Conservation (phyloP, 352 stramenopile genomes). For the Globisporangium nagaii region DNA sequence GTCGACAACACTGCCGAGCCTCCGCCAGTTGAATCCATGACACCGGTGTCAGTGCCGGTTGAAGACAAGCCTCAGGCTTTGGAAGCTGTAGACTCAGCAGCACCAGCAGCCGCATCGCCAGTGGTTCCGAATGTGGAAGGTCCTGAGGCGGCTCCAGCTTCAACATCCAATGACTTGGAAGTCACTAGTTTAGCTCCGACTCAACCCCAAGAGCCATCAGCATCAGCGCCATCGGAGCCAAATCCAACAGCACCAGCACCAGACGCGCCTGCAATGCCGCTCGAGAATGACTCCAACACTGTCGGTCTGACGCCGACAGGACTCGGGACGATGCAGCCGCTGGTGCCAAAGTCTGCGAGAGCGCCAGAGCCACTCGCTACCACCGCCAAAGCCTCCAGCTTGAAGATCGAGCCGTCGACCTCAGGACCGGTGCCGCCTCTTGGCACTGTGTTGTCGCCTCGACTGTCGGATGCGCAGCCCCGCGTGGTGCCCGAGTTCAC, state of each 20-base stretch:
- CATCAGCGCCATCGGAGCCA: background rate
- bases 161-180: too few relatives aligned
- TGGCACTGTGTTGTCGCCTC: background rate
- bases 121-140: background rate
- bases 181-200: too few relatives aligned
- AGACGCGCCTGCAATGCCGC: too few relatives aligned
- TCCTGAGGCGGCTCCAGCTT: background rate
- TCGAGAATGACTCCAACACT: background rate
- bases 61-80: background rate
- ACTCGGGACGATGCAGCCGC: background rate
- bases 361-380: background rate
- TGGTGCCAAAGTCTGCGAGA: background rate
- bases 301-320: background rate
- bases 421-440: background rate
- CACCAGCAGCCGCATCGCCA: background rate
- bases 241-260: background rate
- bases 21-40: background rate
- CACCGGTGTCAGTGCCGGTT: background rate
- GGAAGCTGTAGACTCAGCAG: slow-evolving; percentile 5
- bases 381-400: too few relatives aligned
- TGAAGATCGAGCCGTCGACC: background rate
- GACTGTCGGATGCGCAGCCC: background rate
- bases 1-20: slow-evolving; percentile 17
- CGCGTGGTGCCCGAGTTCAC: slow-evolving; percentile 62
- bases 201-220: background rate